A percentile compares a stretch with the other conserved stretches of the same genome.
These are phyloP conservation scores for Penicillium occitanis DNA, from an alignment of 2,329 filamentous ascomycete genomes.

Conservation along the genomic window DNA sequence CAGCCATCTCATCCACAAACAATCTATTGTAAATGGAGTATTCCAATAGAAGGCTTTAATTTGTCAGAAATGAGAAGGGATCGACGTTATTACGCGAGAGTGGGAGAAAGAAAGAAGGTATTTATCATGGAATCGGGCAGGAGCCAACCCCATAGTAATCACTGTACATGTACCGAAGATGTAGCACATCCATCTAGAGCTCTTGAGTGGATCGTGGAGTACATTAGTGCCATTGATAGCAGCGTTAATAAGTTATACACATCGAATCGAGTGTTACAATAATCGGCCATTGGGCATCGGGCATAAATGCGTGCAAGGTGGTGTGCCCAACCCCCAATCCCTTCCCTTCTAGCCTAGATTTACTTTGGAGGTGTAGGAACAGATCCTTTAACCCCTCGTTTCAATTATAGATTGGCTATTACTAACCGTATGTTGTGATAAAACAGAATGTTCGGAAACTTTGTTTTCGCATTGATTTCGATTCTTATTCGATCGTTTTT, in stretches of 20 bases:
- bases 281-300: constrained; percentile 27
- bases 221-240: background rate
- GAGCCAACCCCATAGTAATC: background rate
- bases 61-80: background rate
- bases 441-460: background rate
- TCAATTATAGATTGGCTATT: background rate
- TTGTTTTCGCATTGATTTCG: background rate
- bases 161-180: constrained; percentile 4
- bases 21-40: background rate
- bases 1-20: background rate
- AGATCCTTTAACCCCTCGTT: background rate
- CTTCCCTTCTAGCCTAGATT: background rate
- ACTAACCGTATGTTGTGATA: background rate
- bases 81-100: background rate
- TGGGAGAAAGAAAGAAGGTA: background rate
- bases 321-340: constrained; percentile 22
- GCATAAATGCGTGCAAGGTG: constrained; percentile 30
- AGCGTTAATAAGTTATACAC: too few species aligned
- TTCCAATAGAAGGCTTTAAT: background rate
- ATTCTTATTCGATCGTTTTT: background rate
- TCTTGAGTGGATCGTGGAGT: constrained; percentile 22
- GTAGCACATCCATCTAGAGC: background rate
- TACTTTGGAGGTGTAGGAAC: background rate
- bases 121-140: background rate
- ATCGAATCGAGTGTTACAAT: constrained; percentile 15